Percentiles rank a stretch among this genome's conserved stretches.
Evolutionary conservation across 345 rosid species (phyloP).

Genomic region (Eucalyptus dawsonii): DNA sequence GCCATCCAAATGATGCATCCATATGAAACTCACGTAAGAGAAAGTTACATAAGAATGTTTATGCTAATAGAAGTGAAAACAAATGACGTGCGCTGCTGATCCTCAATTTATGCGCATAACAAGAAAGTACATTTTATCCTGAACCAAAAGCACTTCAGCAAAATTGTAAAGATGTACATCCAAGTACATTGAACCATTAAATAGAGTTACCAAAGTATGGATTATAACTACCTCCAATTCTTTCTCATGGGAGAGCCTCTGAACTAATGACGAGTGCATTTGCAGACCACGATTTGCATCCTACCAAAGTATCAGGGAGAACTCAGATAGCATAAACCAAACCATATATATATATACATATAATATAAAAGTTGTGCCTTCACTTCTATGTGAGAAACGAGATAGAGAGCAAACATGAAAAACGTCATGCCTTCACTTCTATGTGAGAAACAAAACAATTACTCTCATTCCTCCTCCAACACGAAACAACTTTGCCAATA

Average conservation of each 20-base stretch:
- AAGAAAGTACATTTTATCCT: neutral
- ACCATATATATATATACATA: too few relatives aligned
- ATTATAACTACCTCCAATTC: conserved; percentile 57
- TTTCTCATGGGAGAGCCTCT: conserved; percentile 57
- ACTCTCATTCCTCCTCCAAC: neutral
- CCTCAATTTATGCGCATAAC: neutral
- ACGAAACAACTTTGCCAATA: neutral
- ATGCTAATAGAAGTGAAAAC: neutral
- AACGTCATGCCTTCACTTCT: neutral
- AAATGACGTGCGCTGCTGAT: neutral
- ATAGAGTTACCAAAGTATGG: neutral
- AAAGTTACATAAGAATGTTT: neutral
- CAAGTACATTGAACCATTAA: neutral
- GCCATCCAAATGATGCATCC: neutral
- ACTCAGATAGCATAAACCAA: neutral
- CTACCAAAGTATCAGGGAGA: conserved; percentile 15
- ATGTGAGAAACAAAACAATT: neutral
- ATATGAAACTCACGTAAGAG: neutral
- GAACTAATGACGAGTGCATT: conserved; percentile 75
- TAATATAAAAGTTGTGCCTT: neutral
- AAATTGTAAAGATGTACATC: neutral
- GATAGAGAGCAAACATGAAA: neutral
- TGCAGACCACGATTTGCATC: conserved; percentile 49
- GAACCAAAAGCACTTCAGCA: neutral
- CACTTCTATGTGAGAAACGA: neutral